Base-by-base conservation (phyloP, 1,139 yeast genomes). In the Hansenula sp. region DNA sequence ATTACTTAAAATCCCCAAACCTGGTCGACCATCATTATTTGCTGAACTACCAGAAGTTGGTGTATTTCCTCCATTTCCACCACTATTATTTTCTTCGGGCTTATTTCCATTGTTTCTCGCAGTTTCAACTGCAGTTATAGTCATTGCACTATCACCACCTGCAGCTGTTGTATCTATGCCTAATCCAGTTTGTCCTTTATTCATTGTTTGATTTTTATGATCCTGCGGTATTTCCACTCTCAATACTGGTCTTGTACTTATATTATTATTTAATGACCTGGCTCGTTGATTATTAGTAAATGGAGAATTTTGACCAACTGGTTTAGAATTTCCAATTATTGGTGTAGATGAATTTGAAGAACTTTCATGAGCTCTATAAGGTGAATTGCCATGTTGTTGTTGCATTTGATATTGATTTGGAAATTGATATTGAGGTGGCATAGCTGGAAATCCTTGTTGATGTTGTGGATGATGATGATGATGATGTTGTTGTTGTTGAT, bases 191-290 rank as follows among this genome's bases (percentile, higher is more conserved):
- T n/a, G n/a, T n/a, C n/a, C n/a, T n/a, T n/a, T n/a, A n/a, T n/a
- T n/a, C n/a, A n/a, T n/a, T n/a, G n/a, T n/a, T n/a, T n/a, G n/a
- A n/a, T n/a, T 40, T 39, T 44, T n/a, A 3, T 41, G 41, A n/a
- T 38, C 44, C 10, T 41, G 42, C 0, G 79, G 79, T 29, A 74
- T 74, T 55, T 73, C 77, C 12, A 75, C 79, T 39, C 79, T 53
- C 29, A 75, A 57, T 4, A 73, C 63, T 2, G 80, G 80, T 38
- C 79, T 57, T 26, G 65, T 39, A 22, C 48, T 45, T 25, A 48
- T 50, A 37, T 36, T 46, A 40, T 38, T 46, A 36, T 51, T 52
- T 28, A 48, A 20, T 2, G 45, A 35, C 14, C 53, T 42, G 5
- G 52, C 50, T 9, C 51, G 40, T 29, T 18, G 24, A 2, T 46